phyloP scores from a whole-genome alignment of 2,329 filamentous ascomycete species.

The Exserohilum turcica region DNA sequence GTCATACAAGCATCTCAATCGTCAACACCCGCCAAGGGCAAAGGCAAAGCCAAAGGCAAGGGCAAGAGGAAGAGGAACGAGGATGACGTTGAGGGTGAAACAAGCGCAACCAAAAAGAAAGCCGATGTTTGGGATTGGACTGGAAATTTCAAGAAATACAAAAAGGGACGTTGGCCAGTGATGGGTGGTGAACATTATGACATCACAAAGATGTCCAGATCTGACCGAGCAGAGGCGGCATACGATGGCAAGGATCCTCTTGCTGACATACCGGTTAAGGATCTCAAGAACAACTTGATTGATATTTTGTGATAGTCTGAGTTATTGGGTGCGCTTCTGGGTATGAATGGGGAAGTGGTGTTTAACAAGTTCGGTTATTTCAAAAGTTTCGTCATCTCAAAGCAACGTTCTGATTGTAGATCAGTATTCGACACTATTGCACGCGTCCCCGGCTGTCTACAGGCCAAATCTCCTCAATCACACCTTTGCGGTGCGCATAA shows the following conservation, averaged over 20 bases:
- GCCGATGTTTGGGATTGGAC: constrained; percentile 25
- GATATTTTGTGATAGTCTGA: constrained; percentile 1
- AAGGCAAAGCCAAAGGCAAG: too few species aligned
- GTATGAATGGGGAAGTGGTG: background rate
- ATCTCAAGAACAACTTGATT: constrained; percentile 13
- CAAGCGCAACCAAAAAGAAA: background rate
- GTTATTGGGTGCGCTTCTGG: background rate
- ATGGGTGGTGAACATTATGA: constrained; percentile 24
- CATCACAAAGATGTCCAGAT: constrained; percentile 26
- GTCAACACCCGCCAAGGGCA: background rate
- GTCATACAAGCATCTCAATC: background rate
- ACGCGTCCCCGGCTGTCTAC: constrained; percentile 60
- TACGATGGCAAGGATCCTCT: constrained; percentile 23
- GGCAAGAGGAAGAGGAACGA: constrained; percentile 6
- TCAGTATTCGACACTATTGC: constrained; percentile 43
- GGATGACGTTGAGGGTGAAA: background rate
- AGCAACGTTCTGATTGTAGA: background rate
- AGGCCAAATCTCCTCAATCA: constrained; percentile 59
- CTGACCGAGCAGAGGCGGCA: constrained; percentile 14
- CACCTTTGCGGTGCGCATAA: constrained; percentile 55
- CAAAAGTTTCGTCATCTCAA: background rate
- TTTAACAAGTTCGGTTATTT: background rate
- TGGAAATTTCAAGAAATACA: constrained; percentile 14
- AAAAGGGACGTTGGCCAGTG: background rate
- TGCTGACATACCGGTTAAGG: constrained; percentile 8